Conservation (phyloP, 306 rosid genomes). For the Medicago arabica region DNA sequence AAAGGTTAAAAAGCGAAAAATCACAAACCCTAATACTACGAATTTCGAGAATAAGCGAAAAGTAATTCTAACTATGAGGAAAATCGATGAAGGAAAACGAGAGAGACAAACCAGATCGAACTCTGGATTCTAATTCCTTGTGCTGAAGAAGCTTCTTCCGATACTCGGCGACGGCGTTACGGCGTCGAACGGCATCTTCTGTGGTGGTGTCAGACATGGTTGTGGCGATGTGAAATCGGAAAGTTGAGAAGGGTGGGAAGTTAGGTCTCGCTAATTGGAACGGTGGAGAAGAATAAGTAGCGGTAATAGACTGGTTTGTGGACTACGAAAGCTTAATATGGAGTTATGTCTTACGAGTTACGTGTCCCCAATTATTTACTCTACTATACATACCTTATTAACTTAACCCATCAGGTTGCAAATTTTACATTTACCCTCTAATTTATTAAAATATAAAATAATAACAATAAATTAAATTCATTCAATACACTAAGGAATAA, state of each 20-base stretch:
- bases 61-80: background rate
- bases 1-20: background rate
- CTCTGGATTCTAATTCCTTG: conserved; percentile 87
- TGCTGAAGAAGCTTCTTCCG: conserved; percentile 86
- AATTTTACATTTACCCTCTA: no score
- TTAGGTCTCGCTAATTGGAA: background rate
- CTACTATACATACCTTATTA: background rate
- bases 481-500: no score
- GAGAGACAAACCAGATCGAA: conserved; percentile 73
- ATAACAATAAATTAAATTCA: no score
- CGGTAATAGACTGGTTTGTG: background rate
- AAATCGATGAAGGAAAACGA: conserved; percentile 2
- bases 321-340: conserved; percentile 13
- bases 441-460: no score
- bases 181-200: conserved; percentile 78
- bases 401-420: background rate
- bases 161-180: conserved; percentile 65
- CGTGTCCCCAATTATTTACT: background rate
- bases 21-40: conserved; percentile 39
- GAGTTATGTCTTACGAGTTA: background rate
- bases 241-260: background rate
- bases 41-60: background rate
- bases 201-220: conserved; percentile 61
- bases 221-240: conserved; percentile 23
- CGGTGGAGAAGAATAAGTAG: background rate